Base-by-base conservation (phyloP, 345 rosid species). In the Dovyalis caffra region DNA sequence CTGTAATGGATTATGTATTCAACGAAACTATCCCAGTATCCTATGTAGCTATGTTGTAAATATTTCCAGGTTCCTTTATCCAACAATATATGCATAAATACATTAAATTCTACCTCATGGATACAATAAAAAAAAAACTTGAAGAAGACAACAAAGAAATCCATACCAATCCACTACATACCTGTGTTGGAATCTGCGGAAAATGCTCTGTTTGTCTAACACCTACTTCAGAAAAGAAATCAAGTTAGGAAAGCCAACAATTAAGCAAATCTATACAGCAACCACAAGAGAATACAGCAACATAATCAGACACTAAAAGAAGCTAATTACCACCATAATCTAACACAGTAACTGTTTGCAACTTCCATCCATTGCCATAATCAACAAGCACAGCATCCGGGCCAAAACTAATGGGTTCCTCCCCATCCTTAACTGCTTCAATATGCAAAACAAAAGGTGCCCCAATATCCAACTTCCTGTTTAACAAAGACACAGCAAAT, bases 381-480 rank as follows among this genome's bases (percentile, higher is more conserved):
- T 81, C 70, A 8, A 83, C 90, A 80, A 92, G 95, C 78, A 69
- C 73, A 6, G 92, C 90, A 83, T 79, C 85, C 28, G 91, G 92
- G 18, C 97, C 98, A 73, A 94, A 94, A 80, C 81, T 84, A 49
- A 94, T 78, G 5, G 92, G 87, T 64, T 94, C 97, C 65, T 92
- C 97, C 7, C 90, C 94, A 45, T 79, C 87, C 71, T 88, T 94
- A 8, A 71, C 81, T 0, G 97, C 91, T 86, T 90, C 97, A 12
- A 94, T 87, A 80, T 84, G 77, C 25, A 82, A 58, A 18, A 83
- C 93, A 63, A 76, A 61, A 1, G 89, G 80, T 28, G 58, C 62
- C 34, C 83, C 84, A n/a, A n/a, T 28, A 66, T 74, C 90, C 68
- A 90, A 78, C 77, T 88, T 94, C 76, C 77, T 80, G 77, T 94